Base-by-base conservation (phyloP, 1,284 basidiomycete species). In the Melampsora abietis-canadensis region DNA sequence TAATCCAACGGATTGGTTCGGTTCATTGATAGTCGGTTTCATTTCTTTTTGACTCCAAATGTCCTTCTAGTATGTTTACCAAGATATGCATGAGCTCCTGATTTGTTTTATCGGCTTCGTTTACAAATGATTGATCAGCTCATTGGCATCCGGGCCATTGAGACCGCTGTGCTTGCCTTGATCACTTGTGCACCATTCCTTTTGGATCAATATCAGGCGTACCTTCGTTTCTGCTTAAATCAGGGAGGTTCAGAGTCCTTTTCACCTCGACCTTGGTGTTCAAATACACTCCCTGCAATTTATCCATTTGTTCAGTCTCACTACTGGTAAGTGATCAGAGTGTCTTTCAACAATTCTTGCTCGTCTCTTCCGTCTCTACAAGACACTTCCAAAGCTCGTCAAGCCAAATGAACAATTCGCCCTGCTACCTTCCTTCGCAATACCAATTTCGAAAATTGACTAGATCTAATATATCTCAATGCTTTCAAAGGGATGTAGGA, bases 291-390 rank as follows among this genome's bases (percentile, higher is more conserved):
- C 54, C 69, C 69, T 10, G 19, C 5, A 2, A 66, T 73, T 48
- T 73, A 73, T 51, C 14, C 10, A 17, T 73, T 73, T 47, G 69
- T 73, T 40, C 69, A 73, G 65, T 6, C 48, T 24, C 63, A 73
- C 24, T 73, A 73, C 27, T 73, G 69, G 69, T 73, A 17, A 27
- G 61, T 60, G 2, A 10, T 62, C n/a, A 21, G 14, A 40, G 6
- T 34, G 47, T 21, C 14, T 24, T 37, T 68, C 34, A 19, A 62
- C 15, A 57, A 40, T 40, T 17, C 8, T 47, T 27, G 37, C 15
- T 37, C 34, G 5, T 60, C n/a, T 40, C 46, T 44, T 19, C 40
- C 14, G 14, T 61, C 21, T 46, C 4, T 5, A 2, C 12, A 46
- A 3, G 24, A 44, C 3, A 3, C 10, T 19, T 44, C 46, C 46